phyloP scores from a whole-genome alignment of 1,284 basidiomycete genomes.

The Ustilago loliicola region DNA sequence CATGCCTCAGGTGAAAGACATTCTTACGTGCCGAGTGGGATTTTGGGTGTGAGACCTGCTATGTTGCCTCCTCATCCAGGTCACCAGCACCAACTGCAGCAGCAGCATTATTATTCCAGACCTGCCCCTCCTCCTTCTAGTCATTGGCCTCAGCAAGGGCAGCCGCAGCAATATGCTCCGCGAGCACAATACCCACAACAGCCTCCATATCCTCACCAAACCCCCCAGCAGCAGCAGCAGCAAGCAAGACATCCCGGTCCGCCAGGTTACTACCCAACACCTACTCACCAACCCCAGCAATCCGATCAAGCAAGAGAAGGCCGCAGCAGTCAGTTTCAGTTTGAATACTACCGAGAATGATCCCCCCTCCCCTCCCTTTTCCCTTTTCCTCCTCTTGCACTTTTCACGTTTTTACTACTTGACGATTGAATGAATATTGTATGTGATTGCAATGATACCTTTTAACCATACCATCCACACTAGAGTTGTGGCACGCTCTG shows the following conservation, averaged over 20 bases:
- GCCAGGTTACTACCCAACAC: too few species aligned
- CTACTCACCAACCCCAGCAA: background rate
- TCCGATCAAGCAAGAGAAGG: background rate
- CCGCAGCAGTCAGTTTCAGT: constrained; percentile 19
- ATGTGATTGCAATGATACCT: constrained; percentile 7
- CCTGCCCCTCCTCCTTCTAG: background rate
- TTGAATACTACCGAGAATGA: constrained; percentile 32
- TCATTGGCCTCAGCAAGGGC: background rate
- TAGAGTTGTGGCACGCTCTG: too few species aligned
- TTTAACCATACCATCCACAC: background rate
- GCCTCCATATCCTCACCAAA: background rate
- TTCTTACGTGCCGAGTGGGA: background rate
- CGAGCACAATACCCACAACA: background rate
- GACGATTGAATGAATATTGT: background rate
- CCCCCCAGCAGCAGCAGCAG: too few species aligned
- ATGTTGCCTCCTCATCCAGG: constrained; percentile 8
- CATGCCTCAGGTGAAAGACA: background rate
- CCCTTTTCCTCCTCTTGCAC: too few species aligned
- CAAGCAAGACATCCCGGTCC: too few species aligned
- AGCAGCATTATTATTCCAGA: background rate
- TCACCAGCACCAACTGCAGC: background rate
- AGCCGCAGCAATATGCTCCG: background rate
- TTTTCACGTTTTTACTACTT: too few species aligned
- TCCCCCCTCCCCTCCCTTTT: background rate
- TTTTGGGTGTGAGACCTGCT: background rate